Conservation (phyloP, 352 stramenopile species). For the Globisporangium parvum region DNA sequence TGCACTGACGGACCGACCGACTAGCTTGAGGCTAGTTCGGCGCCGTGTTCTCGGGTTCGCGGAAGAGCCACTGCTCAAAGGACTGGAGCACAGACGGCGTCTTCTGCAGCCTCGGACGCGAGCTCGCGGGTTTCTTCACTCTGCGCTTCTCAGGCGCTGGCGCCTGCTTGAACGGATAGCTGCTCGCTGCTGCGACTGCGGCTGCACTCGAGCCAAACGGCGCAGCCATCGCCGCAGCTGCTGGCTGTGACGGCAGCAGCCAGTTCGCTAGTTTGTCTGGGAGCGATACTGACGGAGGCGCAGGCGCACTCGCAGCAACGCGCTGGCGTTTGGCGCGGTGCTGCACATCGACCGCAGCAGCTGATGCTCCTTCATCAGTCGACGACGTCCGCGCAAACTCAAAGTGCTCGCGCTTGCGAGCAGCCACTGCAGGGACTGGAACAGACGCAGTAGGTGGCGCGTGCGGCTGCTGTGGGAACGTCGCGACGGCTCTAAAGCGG, state of each 20-base stretch:
- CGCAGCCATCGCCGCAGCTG: not conserved
- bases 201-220: slow-evolving; percentile 2
- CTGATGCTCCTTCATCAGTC: slow-evolving; percentile 13
- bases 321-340: slow-evolving; percentile 36
- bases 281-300: slow-evolving; percentile 34
- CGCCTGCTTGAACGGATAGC: slow-evolving; percentile 30
- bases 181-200: not conserved
- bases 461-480: slow-evolving; percentile 16
- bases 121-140: slow-evolving; percentile 4
- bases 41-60: slow-evolving; percentile 30
- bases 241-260: slow-evolving; percentile 30
- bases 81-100: slow-evolving; percentile 27
- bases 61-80: slow-evolving; percentile 59
- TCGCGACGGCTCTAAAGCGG: slow-evolving; percentile 35
- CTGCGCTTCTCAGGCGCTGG: slow-evolving; percentile 1
- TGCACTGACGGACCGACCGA: not conserved
- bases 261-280: slow-evolving; percentile 51
- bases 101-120: slow-evolving; percentile 15
- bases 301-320: slow-evolving; percentile 21
- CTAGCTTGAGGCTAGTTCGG: slow-evolving; percentile 8
- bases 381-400: slow-evolving; percentile 18
- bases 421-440: not conserved
- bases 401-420: slow-evolving; percentile 29
- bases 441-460: not conserved
- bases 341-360: slow-evolving; percentile 8